Evolutionary conservation across 2,329 filamentous ascomycete species (phyloP).

Genomic region (Pseudogymnoascus sp.): DNA sequence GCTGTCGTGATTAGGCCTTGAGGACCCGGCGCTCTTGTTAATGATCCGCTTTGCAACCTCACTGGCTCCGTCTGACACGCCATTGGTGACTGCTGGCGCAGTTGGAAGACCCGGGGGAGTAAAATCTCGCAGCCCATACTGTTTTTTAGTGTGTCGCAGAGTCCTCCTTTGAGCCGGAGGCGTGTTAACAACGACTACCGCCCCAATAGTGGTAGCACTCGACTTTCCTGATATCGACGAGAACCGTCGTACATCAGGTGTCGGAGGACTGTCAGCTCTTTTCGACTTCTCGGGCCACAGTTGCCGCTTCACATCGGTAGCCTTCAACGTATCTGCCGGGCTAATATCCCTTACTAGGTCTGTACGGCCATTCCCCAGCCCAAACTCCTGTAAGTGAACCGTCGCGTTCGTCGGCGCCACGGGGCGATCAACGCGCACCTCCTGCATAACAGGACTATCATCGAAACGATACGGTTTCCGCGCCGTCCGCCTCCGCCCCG

Average conservation of each 20-base stretch:
- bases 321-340: not conserved
- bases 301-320: not conserved
- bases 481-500: constrained; percentile 36
- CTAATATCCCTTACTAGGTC: constrained; percentile 15
- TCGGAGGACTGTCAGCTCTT: constrained; percentile 22
- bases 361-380: constrained; percentile 40
- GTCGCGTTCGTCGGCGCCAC: constrained; percentile 46
- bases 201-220: constrained; percentile 48
- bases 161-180: constrained; percentile 44
- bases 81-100: not conserved
- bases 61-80: not conserved
- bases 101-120: constrained; percentile 24
- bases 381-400: constrained; percentile 36
- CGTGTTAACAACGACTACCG: constrained; percentile 49
- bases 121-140: constrained; percentile 43
- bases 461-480: constrained; percentile 18
- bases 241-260: constrained; percentile 38
- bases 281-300: constrained; percentile 14
- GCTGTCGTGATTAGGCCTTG: constrained; percentile 29
- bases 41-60: not conserved
- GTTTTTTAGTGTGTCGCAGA: constrained; percentile 55
- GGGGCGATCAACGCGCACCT: constrained; percentile 41
- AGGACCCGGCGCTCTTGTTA: not conserved
- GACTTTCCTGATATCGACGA: constrained; percentile 51
- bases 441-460: constrained; percentile 29